Conservation (phyloP, 2,329 filamentous ascomycete genomes). For the Fusarium duplospermum region DNA sequence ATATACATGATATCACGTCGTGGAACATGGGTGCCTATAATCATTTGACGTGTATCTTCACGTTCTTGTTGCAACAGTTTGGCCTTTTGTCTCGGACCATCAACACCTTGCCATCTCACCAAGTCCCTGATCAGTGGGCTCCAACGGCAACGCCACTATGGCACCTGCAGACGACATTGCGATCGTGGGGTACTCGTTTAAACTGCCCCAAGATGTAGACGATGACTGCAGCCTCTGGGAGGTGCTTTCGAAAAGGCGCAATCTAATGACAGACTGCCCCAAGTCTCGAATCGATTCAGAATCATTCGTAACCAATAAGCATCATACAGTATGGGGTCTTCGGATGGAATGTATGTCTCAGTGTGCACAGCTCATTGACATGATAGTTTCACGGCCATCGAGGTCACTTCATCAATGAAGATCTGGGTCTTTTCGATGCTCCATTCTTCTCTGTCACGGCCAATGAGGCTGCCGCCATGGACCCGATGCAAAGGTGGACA, state of each 20-base stretch:
- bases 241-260: neutral
- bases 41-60: neutral
- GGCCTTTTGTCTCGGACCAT: neutral
- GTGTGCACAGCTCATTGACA: neutral
- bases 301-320: neutral
- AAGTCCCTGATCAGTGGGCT: neutral
- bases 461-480: slow-evolving; percentile 41
- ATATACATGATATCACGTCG: neutral
- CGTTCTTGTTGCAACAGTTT: neutral
- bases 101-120: neutral
- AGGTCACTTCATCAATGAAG: slow-evolving; percentile 37
- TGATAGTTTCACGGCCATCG: slow-evolving; percentile 1
- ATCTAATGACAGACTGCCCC: neutral
- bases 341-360: neutral
- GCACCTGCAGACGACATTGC: neutral
- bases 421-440: slow-evolving; percentile 51
- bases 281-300: neutral
- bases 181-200: neutral
- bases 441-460: slow-evolving; percentile 50
- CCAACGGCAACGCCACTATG: neutral
- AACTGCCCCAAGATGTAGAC: neutral
- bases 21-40: neutral
- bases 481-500: slow-evolving; percentile 51
- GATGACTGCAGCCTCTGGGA: neutral
- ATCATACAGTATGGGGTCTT: neutral